Evolutionary conservation across 2,329 filamentous ascomycete species (phyloP).

Genomic region (Cercospora nicotianae): DNA sequence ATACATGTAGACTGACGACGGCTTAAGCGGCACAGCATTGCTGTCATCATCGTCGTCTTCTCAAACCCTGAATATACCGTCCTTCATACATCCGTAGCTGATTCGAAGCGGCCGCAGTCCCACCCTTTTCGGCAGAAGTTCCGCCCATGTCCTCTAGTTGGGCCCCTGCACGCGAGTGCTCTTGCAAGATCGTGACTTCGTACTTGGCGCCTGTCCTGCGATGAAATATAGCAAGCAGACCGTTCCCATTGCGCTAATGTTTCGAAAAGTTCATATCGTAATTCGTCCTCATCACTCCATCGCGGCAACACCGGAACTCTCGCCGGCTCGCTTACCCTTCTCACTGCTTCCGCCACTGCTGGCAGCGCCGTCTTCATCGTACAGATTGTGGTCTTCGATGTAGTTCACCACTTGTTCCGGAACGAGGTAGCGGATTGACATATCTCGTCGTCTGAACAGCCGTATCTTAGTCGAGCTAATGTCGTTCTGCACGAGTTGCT

Average conservation of each 20-base stretch:
- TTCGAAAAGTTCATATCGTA: background rate
- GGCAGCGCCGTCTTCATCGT: constrained; percentile 40
- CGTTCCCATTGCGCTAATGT: background rate
- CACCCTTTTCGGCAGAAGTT: background rate
- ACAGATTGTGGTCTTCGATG: constrained; percentile 41
- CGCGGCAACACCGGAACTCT: constrained; percentile 32
- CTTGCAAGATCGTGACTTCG: constrained; percentile 1
- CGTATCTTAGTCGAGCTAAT: constrained; percentile 81
- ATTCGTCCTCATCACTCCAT: background rate
- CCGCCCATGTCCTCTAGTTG: background rate
- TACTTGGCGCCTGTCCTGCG: background rate
- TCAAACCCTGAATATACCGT: background rate
- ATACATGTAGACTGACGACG: background rate
- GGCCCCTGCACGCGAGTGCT: background rate
- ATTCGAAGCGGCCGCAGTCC: background rate
- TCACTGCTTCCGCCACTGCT: constrained; percentile 33
- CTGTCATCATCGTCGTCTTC: background rate
- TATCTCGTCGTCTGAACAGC: constrained; percentile 72
- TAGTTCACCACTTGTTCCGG: constrained; percentile 69
- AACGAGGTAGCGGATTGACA: constrained; percentile 77
- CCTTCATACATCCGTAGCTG: background rate
- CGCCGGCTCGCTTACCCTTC: constrained; percentile 35
- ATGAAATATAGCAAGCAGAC: background rate
- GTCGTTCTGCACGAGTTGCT: constrained; percentile 83
- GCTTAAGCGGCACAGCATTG: constrained; percentile 1